Base-by-base conservation (phyloP, 1,139 yeast species). In the Yamadazyma trypodendri region DNA sequence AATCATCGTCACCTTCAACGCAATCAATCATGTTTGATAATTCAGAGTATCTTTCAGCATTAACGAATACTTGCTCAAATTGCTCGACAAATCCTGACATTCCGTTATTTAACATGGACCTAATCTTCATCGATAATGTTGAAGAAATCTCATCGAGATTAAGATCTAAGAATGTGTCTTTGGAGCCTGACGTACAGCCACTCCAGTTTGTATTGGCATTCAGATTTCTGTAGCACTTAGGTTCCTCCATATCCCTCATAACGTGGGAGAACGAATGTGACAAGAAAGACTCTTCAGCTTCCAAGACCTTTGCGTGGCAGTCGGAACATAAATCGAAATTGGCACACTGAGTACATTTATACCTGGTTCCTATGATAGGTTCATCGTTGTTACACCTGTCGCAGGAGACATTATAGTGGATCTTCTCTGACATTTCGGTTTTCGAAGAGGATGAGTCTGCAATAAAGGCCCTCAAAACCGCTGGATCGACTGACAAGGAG, bases 241-340 rank as follows among this genome's bases (percentile, higher is more conserved):
- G 63, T 16, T 42, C 41, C 6, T 40, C 34, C 24, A 63, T 50
- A 39, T 59, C 62, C 2, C 51, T 56, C 64, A 65, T 54, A 11
- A 64, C 58, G 41, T 66, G 72, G 4, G 32, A 34, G 34, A 41
- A 47, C 3, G 44, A 36, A 44, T 65, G 71, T 6, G 32, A 28
- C 11, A 58, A 58, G 36, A 50, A 36, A 28, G 44, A 38, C 10
- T 40, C 37, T 18, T 51, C 44, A 11, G 32, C 24, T 15, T 16
- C 18, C 17, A 35, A 24, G 16, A 34, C 44, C 22, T 49, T 48
- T 0, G 46, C 38, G 44, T 72, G 78, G 50, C 87, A 81, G 2
- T 45, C 33, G 16, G 65, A 61, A 49, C 87, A 81, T 38, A 80
- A 59, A 48, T 81, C 84, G 55, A 67, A 79, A 47, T 80, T 72